Evolutionary conservation across 164 flowering plant genomes (phyloP).

Genomic region (Tetracentron sinense): DNA sequence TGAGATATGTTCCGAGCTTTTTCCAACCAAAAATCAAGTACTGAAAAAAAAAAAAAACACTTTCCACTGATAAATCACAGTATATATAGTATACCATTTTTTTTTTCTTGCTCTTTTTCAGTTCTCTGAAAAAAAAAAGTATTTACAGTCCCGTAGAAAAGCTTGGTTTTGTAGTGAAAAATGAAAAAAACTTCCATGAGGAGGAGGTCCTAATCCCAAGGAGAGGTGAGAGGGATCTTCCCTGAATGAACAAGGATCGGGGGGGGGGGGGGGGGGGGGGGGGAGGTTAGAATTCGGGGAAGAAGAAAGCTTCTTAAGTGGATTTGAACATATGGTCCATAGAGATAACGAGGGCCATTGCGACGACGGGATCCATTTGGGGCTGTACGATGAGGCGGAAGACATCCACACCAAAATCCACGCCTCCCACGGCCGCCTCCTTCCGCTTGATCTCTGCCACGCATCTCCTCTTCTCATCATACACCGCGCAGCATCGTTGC

Average conservation of each 20-base stretch:
- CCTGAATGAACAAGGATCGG: not conserved
- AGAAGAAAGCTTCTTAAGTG: not conserved
- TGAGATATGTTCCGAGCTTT: no score
- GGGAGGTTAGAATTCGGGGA: not conserved
- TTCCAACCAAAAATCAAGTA: no score
- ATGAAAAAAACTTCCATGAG: no score
- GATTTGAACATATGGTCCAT: constrained; percentile 79
- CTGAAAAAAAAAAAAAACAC: no score
- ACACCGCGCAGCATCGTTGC: constrained; percentile 51
- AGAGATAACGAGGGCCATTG: constrained; percentile 72
- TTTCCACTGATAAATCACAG: no score
- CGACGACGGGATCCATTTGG: constrained; percentile 42
- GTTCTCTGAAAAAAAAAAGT: no score
- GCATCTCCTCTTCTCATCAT: constrained; percentile 37
- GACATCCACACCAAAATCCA: constrained; percentile 57
- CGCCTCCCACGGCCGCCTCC: constrained; percentile 56
- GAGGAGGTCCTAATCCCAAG: not conserved
- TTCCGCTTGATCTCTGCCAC: constrained; percentile 66
- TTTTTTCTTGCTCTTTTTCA: not conserved
- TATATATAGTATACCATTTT: no score
- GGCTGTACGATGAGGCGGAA: constrained; percentile 60
- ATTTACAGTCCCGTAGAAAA: not conserved
- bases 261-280: not conserved
- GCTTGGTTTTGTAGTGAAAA: not conserved
- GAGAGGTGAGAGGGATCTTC: not conserved